Conservation (phyloP, 2,329 filamentous ascomycete species). For the Aspergillus sp. region DNA sequence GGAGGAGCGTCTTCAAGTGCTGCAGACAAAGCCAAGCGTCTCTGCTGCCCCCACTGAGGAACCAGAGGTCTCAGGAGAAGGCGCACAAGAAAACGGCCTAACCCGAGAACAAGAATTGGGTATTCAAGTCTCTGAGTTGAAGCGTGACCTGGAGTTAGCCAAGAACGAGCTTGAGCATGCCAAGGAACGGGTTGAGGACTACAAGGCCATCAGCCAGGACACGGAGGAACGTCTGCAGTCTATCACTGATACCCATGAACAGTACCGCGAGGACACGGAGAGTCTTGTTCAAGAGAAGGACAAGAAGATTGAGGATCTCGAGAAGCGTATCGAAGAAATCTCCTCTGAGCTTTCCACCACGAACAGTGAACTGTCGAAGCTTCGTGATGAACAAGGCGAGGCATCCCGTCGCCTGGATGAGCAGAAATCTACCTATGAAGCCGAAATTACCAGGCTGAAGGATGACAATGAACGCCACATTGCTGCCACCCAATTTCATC, state of each 20-base stretch:
- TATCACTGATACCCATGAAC: conserved; percentile 73
- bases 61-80: conserved; percentile 38
- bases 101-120: conserved; percentile 73
- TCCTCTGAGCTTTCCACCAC: conserved; percentile 74
- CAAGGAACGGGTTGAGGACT: conserved; percentile 77
- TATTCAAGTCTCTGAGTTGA: conserved; percentile 78
- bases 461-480: conserved; percentile 77
- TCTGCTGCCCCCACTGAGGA: conserved; percentile 46
- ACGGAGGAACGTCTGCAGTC: conserved; percentile 83
- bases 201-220: conserved; percentile 79
- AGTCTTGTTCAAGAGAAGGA: conserved; percentile 71
- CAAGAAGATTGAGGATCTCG: conserved; percentile 70
- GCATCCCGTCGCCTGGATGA: conserved; percentile 67
- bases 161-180: conserved; percentile 76
- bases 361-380: conserved; percentile 73
- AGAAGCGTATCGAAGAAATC: conserved; percentile 78
- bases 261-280: conserved; percentile 85
- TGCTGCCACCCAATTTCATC: conserved; percentile 76
- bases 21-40: conserved; percentile 74
- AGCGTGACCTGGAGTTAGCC: conserved; percentile 77
- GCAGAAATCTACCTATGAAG: conserved; percentile 72
- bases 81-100: conserved; percentile 53
- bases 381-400: conserved; percentile 78
- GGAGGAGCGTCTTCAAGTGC: conserved; percentile 76
- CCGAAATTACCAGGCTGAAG: conserved; percentile 74